Base-by-base conservation (phyloP, 1,284 basidiomycete species). In the Abortiporus biennis region DNA sequence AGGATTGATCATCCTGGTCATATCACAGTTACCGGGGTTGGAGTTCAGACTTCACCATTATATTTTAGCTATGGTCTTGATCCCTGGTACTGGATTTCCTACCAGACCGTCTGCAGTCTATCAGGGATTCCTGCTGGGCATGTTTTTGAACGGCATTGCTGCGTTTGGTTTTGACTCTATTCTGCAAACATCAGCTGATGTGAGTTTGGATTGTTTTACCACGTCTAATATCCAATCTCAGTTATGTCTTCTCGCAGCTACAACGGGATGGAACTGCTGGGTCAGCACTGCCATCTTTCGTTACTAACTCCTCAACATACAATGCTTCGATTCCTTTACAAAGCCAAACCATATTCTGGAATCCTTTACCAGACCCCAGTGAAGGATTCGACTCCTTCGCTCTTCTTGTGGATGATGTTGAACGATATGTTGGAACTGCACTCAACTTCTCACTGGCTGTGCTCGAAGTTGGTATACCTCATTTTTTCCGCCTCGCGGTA, bases 401-500 rank as follows among this genome's bases (percentile, higher is more conserved):
- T 1, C 70, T 94, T 27, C 69, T 94, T 6, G 74, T 94, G 6
- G 88, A 94, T 56, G 92, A 93, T 52, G 90, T 94, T 0, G 76
- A 91, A 55, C 72, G 84, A 45, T 91, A 84, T 55, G 59, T 69
- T 15, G 87, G 90, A 3, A 55, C 65, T 2, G 77, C 71, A 4
- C 67, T 85, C 37, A 85, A 83, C 50, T 87, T 74, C 55, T 78
- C 79, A 2, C 65, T 92, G n/a, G 70, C 69, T 12, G 69, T 71
- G 3, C 68, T 90, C 37, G 69, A 85, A 41, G 56, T 65, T 1
- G 69, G 69, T 12, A 55, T 92, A 4, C 80, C 84, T 0, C 89
- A 93, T 61, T 93, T 90, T 65, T 85, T 93, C 60, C 72, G 89
- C 46, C 66, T 92, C 36, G 89, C 88, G 33, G 85, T 89, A 50